Base-by-base conservation (phyloP, 306 rosid genomes). In the Leucaena leucocephala region DNA sequence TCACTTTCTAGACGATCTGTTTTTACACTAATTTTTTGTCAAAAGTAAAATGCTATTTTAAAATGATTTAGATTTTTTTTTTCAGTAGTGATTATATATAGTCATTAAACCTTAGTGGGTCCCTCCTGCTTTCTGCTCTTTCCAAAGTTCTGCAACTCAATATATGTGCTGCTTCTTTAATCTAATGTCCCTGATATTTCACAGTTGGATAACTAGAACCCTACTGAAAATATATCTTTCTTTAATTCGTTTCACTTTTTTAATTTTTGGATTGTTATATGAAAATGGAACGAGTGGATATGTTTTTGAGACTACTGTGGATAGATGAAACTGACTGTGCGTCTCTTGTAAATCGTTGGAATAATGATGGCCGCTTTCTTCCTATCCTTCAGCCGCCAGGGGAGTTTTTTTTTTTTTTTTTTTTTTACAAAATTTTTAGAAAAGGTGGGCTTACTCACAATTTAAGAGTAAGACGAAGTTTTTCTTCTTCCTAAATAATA, bases 301-400 rank as follows among this genome's bases (percentile, higher is more conserved):
- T 75, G 67, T 48, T 21, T 77, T 76, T 71, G 54, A 15, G 7
- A 52, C 82, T 71, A 76, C 62, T 82, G 22, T 64, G 75, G 82
- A 64, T 54, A 71, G 15, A 58, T 71, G 75, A 77, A 82, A 76
- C 43, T 14, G 75, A 50, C 21, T 42, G 22, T 15, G 4, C 6
- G 21, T 58, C 0, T 10, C 6, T 57, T 11, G 54, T 40, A 19
- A 12, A 52, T 14, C 15, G 36, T 54, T 5, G 7, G 68, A 16
- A n/a, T 17, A 40, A 63, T 50, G 11, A 62, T 45, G 78, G 54
- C 76, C 76, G 64, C 83, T 40, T 8, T 58, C 15, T 46, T n/a
- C 64, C 57, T 72, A 8, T 82, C 11, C 9, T 12, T 35, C 42
- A 42, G 81, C 68, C 48, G 49, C 68, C 77, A 68, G 1, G 6